Base-by-base conservation (phyloP, 495 filamentous ascomycete species). In the Trichoderma asperelloides region DNA sequence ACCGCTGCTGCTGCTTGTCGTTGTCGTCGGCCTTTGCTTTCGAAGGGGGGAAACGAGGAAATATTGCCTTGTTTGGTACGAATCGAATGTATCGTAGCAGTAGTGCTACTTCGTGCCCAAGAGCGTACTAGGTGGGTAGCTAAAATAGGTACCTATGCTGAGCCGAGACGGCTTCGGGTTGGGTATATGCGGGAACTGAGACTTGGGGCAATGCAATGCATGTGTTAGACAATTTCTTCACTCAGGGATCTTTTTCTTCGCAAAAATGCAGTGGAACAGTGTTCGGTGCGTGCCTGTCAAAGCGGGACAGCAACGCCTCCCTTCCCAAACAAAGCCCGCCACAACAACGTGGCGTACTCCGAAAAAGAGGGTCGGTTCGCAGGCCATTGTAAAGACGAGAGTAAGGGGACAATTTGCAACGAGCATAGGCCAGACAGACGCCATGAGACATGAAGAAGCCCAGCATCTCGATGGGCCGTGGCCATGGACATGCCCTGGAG, bases 191-290 rank as follows among this genome's bases (percentile, higher is more conserved):
- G 13, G 55, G 4, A 60, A 60, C 55, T 60, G 55, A 60, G 55
- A 60, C 55, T 25, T 60, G 55, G 55, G 55, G 27, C 55, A 60
- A 60, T 60, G 55, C 25, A 11, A 60, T 60, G 55, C 25, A 11
- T 30, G 55, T 60, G 55, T 60, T 60, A 60, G 55, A 60, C 55
- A 21, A 47, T 30, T 60, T 60, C 27, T 60, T 28, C 27, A 30
- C n/a, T 60, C 49, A 37, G 33, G 33, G 33, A 21, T 25, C 49
- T 21, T 30, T 6, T 28, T 23, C 12, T 30, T 60, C 23, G 13
- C 25, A 60, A 51, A 51, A n/a, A 21, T 60, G 11, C 13, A 30
- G 27, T 60, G 55, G 49, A 13, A 60, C 12, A 4, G 11, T 12
- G 25, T 28, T 25, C n/a, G 55, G 55, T 30, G 16, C 27, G 55